A percentile compares a stretch with the other conserved stretches of the same genome.
These are phyloP conservation scores for Cetraspora pellucida DNA, from an alignment of 192 early-diverging fungal species.

Conservation along the genomic window DNA sequence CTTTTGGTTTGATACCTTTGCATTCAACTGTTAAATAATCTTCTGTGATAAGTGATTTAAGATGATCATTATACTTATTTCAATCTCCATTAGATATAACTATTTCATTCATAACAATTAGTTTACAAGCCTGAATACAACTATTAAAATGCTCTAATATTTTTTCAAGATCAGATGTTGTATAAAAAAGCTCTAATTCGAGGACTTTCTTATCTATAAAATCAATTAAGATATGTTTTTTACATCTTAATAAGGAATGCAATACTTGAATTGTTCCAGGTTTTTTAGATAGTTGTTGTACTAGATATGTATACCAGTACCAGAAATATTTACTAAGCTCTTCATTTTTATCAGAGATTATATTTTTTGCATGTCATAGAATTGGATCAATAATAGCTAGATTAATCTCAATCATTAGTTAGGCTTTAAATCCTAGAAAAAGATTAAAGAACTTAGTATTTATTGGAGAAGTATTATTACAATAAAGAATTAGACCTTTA, in stretches of 20 bases:
- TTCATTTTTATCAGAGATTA: background rate
- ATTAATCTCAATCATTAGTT: slow-evolving; percentile 5
- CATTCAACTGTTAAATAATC: slow-evolving; percentile 2
- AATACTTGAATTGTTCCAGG: slow-evolving; percentile 1
- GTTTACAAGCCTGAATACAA: background rate
- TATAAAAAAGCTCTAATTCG: slow-evolving; percentile 8
- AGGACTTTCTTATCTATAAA: slow-evolving; percentile 3
- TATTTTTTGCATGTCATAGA: slow-evolving; percentile 1
- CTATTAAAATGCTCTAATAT: background rate
- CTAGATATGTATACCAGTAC: background rate
- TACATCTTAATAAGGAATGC: background rate
- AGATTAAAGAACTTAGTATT: slow-evolving; percentile 11
- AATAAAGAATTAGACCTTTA: slow-evolving; percentile 21
- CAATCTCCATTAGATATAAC: background rate
- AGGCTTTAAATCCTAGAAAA: slow-evolving; percentile 7
- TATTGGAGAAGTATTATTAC: background rate
- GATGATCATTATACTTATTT: no score
- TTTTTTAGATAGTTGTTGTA: background rate
- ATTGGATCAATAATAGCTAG: background rate
- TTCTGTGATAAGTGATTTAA: background rate
- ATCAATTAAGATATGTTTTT: slow-evolving; percentile 28
- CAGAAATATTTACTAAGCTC: slow-evolving; percentile 22
- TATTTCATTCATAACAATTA: slow-evolving; percentile 14
- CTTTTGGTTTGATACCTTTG: background rate
- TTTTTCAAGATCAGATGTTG: slow-evolving; percentile 20